Evolutionary conservation across 176 grass and related monocot genomes (phyloP), one percentile per base, ranked within the genome.

Genomic region (Oryza coarctata): DNA sequence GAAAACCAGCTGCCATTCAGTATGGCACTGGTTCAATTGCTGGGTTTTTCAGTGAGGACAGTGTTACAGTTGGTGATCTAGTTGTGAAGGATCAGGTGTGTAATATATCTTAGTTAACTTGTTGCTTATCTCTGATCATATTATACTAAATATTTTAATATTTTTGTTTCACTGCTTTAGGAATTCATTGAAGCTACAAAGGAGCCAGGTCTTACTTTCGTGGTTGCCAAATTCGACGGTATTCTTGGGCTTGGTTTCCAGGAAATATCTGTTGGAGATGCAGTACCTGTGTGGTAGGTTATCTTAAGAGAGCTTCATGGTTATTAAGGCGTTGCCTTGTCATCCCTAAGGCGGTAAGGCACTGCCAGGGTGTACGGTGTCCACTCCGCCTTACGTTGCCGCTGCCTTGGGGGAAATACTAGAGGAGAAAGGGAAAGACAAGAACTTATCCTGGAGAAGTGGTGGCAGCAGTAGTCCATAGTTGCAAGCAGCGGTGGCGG

Each of bases 151-250:
- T n/a, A 68, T 62, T 61, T 71, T 79, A 10, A 78, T 23, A 30
- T 69, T 28, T 1, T 39, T 33, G 30, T 25, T 11, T 40, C 66
- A 8, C 13, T n/a, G 3, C 88, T 40, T 84, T 75, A 97, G 95
- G 90, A 81, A 44, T 97, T 97, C 30, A 97, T 97, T 92, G 95
- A 97, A 86, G 92, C 95, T 65, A 93, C 95, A 44, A 92, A 34
- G 41, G 95, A 97, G 81, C 95, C 95, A 47, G 44, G 95, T 80
- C 9, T 97, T 57, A 94, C 95, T 71, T 97, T 97, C 65, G 57
- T 94, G 83, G 88, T 89, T 79, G 95, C 95, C 4, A 94, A 94
- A 71, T 97, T 97, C 26, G 92, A 97, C 91, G 95, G 95, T n/a
- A 97, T 97, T 78, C 92, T 97, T 75, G 95, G 95, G 14, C 88